Base-by-base conservation (phyloP, 305 asterid species). In the Plantago coronopus region DNA sequence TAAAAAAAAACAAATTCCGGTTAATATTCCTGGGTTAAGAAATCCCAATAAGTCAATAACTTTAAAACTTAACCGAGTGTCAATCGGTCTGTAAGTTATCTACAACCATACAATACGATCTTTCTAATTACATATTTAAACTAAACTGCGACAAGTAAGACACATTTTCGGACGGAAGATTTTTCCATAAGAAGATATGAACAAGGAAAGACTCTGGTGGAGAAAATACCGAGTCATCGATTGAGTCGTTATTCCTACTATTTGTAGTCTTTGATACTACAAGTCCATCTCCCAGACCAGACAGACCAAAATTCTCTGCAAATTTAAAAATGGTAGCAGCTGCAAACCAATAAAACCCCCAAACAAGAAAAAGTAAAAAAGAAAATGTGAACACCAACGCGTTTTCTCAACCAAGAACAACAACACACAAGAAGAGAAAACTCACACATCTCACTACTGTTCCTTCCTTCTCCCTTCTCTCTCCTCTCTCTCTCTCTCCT, bases 331-430 rank as follows among this genome's bases (percentile, higher is more conserved):
- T 7, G 27, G 22, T 13, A 29, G 22, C 18, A 59, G 14, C n/a
- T 18, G 12, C 11, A 59, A 18, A 48, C 48, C 63, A 70, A 34
- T 37, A 49, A 14, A 51, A 23, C 13, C 40, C 13, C 40, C 21
- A 19, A 67, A 57, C 16, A 44, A 31, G 23, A 25, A 56, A 56
- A 19, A 37, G 25, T 16, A 11, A 47, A 49, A 59, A 71, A 47
- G 25, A 69, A 59, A 73, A 71, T 63, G 83, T 76, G 80, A 82
- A 76, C 80, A 72, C 73, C 77, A 73, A 84, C 83, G 83, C 95
- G 90, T 78, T 79, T 82, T 80, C 74, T 69, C 72, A 63, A 67
- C 59, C 70, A 73, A 69, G 20, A 68, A 72, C 15, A 74, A 61
- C 66, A 46, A 60, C 40, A 63, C 19, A 58, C 57, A 56, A 63